Conservation (phyloP, 176 grass and related monocot genomes). For the Ensete glaucum region DNA sequence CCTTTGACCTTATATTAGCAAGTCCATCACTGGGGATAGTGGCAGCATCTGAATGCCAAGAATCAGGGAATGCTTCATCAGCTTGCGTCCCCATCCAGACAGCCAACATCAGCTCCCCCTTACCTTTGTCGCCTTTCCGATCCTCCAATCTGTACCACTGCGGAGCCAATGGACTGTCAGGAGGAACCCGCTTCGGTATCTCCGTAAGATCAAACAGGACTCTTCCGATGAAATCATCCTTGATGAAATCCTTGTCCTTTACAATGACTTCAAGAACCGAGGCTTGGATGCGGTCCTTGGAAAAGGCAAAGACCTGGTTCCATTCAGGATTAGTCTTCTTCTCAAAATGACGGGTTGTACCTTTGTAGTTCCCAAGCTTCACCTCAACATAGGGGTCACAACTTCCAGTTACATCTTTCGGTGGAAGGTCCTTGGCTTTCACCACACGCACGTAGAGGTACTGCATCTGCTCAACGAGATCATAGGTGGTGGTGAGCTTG, state of each 20-base stretch:
- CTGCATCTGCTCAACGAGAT: constrained; percentile 70
- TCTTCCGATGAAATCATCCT: constrained; percentile 52
- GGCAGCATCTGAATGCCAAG: constrained; percentile 64
- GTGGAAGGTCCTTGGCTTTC: constrained; percentile 52
- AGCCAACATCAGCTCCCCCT: constrained; percentile 70
- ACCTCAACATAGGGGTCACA: constrained; percentile 65
- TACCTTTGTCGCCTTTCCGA: constrained; percentile 42
- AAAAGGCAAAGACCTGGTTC: constrained; percentile 67
- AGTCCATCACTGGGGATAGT: constrained; percentile 46
- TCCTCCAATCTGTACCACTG: constrained; percentile 65
- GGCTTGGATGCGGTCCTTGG: constrained; percentile 59
- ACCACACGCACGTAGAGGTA: constrained; percentile 67
- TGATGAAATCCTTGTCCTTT: constrained; percentile 53
- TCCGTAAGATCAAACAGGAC: constrained; percentile 48
- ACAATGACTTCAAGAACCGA: constrained; percentile 45
- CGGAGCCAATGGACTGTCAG: constrained; percentile 60
- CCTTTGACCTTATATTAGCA: constrained; percentile 62
- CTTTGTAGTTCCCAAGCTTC: constrained; percentile 59
- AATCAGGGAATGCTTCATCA: constrained; percentile 61
- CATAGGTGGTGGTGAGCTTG: constrained; percentile 62
- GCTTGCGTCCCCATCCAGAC: constrained; percentile 81
- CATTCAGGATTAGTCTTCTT: constrained; percentile 62
- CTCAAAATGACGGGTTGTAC: constrained; percentile 43
- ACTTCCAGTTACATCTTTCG: constrained; percentile 50
- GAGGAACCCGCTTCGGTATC: constrained; percentile 57